phyloP scores from a whole-genome alignment of 164 flowering plant species.

The Vitis labrusca region DNA sequence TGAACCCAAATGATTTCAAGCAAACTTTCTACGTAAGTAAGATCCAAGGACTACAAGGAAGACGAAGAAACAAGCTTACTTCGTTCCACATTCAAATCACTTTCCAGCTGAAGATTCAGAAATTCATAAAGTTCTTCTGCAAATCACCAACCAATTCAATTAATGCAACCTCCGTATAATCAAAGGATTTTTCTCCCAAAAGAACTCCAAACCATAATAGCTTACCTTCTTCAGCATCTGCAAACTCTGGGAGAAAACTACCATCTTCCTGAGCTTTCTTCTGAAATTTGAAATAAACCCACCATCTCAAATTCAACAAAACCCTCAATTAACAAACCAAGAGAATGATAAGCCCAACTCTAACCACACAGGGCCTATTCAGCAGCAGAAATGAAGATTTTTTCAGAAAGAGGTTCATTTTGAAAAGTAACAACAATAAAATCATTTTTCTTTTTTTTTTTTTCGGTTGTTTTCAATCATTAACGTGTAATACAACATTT shows the following conservation, averaged over 20 bases:
- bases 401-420: no score
- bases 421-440: no score
- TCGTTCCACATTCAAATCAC: constrained; percentile 47
- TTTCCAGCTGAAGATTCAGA: constrained; percentile 76
- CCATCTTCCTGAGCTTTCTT: constrained; percentile 78
- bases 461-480: no score
- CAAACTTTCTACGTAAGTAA: neutral
- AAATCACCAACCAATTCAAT: constrained; percentile 22
- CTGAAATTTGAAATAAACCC: constrained; percentile 41
- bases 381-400: no score
- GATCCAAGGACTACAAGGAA: neutral
- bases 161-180: neutral
- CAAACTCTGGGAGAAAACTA: constrained; percentile 74
- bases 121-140: constrained; percentile 73
- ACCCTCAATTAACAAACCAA: neutral
- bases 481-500: no score
- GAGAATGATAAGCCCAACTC: neutral
- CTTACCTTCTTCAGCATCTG: constrained; percentile 89
- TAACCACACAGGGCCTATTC: neutral
- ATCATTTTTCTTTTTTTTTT: no score
- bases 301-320: constrained; percentile 6
- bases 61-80: constrained; percentile 46
- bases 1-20: neutral
- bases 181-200: neutral
- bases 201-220: constrained; percentile 2